These are phyloP conservation scores for Physcomitrium patens DNA, from an alignment of 225 moss, liverwort and hornwort species.

Conservation along the genomic window DNA sequence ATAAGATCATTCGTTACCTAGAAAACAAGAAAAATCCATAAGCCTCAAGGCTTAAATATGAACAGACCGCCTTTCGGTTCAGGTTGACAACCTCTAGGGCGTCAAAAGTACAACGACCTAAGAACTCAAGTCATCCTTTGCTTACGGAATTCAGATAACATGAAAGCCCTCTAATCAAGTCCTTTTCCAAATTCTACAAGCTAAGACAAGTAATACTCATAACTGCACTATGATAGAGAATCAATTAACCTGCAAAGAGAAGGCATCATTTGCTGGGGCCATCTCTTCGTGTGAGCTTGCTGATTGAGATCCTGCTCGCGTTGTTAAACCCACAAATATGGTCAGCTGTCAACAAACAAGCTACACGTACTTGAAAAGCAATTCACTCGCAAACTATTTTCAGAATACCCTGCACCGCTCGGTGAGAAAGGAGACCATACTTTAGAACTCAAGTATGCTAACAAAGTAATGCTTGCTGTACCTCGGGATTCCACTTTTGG, in stretches of 20 bases:
- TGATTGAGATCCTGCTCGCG: constrained; percentile 30
- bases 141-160: too few species aligned
- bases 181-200: too few species aligned
- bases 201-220: background rate
- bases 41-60: background rate
- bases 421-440: background rate
- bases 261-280: constrained; percentile 60
- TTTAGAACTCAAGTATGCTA: constrained; percentile 19
- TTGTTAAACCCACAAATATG: background rate
- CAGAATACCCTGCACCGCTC: background rate
- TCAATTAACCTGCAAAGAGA: constrained; percentile 57
- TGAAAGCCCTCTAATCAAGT: too few species aligned
- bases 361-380: background rate
- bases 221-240: constrained; percentile 5
- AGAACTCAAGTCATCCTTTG: too few species aligned
- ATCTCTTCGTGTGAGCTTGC: constrained; percentile 37
- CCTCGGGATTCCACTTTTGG: background rate
- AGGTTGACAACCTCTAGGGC: too few species aligned
- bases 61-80: too few species aligned
- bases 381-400: too few species aligned
- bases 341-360: constrained; percentile 17
- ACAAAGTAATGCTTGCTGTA: background rate
- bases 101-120: too few species aligned
- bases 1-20: constrained; percentile 70
- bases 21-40: background rate